Base-by-base conservation (phyloP, 768 basidiomycete species). In the Galerina sulciceps region DNA sequence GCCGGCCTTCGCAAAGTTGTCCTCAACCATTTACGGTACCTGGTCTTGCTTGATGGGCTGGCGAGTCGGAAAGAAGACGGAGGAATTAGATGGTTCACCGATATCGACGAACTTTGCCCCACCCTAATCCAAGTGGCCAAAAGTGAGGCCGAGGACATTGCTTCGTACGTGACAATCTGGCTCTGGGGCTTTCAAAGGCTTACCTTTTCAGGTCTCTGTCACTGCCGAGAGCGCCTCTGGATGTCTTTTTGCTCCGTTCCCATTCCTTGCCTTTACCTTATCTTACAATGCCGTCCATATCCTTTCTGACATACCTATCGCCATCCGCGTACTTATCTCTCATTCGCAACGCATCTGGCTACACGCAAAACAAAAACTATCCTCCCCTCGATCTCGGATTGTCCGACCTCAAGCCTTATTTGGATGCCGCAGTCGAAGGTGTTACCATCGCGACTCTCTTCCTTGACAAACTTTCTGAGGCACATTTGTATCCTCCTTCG, bases 41-140 rank as follows among this genome's bases (percentile, higher is more conserved):
- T 94, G 18, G 88, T 91, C 71, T 81, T 84, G 74, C 75, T 93
- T 10, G 92, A 94, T 65, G 78, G 78, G 17, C 73, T 93, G 14
- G 91, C 91, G 0, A 75, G 78, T 11, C 76, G 80, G 54, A 83
- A 84, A 57, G 83, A 85, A 23, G 82, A 83, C 46, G 82, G 80
- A 37, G 89, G 90, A 1, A 79, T 89, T 40, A 79, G 85, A 53
- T 93, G 92, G 92, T 93, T 93, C 68, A 83, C 79, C 53, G 87
- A 87, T 59, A 73, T 87, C 5, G 86, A 88, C 63, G 71, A 79
- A 34, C 71, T 90, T 17, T 80, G 79, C 55, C 75, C 79, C 22
- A 74, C 76, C 35, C 68, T 85, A 2, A 82, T 84, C 60, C 69
- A 65, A 9, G 73, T 89, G 57, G 82, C 87, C 1, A 76, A 72